Conservation (phyloP, 305 asterid genomes). For the Fraxinus platypoda region DNA sequence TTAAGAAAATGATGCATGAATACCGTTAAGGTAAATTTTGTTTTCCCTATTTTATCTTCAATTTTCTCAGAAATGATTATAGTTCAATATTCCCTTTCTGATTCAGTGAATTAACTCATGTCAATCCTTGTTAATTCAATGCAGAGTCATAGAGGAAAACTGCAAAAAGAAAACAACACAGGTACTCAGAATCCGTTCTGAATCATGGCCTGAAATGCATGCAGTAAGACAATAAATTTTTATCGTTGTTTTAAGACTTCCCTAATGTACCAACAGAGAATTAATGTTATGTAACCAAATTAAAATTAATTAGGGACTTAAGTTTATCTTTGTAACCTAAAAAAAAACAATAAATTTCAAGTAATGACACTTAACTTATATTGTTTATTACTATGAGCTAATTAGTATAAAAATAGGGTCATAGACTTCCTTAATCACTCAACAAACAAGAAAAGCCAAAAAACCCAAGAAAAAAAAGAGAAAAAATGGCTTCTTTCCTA, state of each 20-base stretch:
- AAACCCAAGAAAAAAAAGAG: neutral
- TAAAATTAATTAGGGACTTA: neutral
- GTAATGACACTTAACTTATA: too few species aligned
- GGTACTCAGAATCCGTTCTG: neutral
- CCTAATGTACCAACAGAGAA: neutral
- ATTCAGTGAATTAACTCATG: too few species aligned
- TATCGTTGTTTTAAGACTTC: neutral
- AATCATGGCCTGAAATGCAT: neutral
- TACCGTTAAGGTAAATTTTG: neutral
- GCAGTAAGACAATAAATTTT: neutral
- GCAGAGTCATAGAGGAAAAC: neutral
- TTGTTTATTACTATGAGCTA: too few species aligned
- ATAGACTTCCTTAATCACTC: neutral
- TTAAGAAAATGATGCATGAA: neutral
- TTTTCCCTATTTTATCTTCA: neutral
- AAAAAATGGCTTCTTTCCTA: neutral
- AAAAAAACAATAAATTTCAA: neutral
- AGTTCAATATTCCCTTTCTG: neutral
- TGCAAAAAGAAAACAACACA: neutral
- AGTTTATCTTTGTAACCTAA: neutral
- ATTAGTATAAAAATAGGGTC: neutral
- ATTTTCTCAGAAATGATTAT: neutral
- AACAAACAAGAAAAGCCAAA: neutral
- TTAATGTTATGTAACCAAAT: neutral
- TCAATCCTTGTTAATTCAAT: too few species aligned